These are phyloP conservation scores for Neurospora terricola DNA, from an alignment of 495 filamentous ascomycete species.

Conservation along the genomic window DNA sequence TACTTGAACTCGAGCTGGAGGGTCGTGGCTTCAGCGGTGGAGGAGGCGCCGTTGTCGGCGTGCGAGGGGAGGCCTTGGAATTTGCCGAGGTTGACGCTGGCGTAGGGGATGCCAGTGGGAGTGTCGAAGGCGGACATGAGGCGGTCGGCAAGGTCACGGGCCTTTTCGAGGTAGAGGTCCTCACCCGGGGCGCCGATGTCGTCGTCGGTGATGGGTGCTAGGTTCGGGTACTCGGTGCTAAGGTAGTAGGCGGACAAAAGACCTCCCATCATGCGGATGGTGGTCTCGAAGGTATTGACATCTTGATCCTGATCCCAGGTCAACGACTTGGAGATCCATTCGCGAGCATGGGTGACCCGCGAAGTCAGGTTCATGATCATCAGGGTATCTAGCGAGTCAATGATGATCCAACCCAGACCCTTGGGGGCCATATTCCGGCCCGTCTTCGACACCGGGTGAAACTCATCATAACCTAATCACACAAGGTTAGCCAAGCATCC, in stretches of 20 bases:
- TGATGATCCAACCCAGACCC: slow-evolving; percentile 94
- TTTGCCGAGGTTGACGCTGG: slow-evolving; percentile 78
- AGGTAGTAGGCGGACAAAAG: slow-evolving; percentile 92
- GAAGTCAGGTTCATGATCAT: slow-evolving; percentile 97
- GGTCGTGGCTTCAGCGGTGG: slow-evolving; percentile 85
- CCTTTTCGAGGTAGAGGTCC: slow-evolving; percentile 93
- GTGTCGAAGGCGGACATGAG: slow-evolving; percentile 83
- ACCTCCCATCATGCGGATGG: slow-evolving; percentile 94
- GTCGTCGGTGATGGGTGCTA: slow-evolving; percentile 57
- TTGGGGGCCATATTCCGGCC: slow-evolving; percentile 71
- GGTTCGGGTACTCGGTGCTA: slow-evolving; percentile 56
- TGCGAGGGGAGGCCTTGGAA: slow-evolving; percentile 67
- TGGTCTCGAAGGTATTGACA: slow-evolving; percentile 97
- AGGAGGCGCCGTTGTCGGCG: slow-evolving; percentile 78
- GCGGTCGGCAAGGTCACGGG: slow-evolving; percentile 81
- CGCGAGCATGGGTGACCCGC: slow-evolving; percentile 69
- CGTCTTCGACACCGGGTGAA: slow-evolving; percentile 69
- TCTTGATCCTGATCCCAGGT: slow-evolving; percentile 87
- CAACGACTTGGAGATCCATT: slow-evolving; percentile 80
- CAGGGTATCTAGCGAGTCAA: slow-evolving; percentile 90
- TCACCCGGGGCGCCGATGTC: slow-evolving; percentile 60
- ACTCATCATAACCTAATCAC: slow-evolving; percentile 68
- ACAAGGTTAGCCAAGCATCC: background rate
- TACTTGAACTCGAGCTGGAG: slow-evolving; percentile 98
- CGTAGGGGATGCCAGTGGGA: slow-evolving; percentile 73